Evolutionary conservation across 768 basidiomycete genomes (phyloP), one percentile per base, ranked within the genome.

Genomic region (Gloeophyllum trabeum): DNA sequence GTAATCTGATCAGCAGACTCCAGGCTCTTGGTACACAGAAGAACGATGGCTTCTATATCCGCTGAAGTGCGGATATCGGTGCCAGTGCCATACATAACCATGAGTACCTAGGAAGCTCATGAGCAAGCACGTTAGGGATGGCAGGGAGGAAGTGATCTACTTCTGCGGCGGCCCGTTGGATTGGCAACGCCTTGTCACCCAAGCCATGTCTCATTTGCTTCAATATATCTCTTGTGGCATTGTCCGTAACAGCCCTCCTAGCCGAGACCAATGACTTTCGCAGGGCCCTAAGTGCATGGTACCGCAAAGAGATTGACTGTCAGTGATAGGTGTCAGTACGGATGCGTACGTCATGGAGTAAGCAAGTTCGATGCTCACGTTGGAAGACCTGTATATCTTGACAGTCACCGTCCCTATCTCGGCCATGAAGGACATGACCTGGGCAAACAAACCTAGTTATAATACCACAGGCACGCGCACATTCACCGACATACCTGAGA

Each of bases 391-490:
- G 50, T 74, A 70, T 0, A 81, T 74, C 56, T 79, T 89, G 34
- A 87, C 58, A 0, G 80, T 67, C 0, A 77, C 65, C 1, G 69
- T 63, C 16, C 76, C 64, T 24, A 93, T 84, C 55, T 98, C 94
- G 22, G 81, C 73, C 78, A 93, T 83, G 51, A 92, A 84, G 0
- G 92, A 96, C 92, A 97, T 94, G 56, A 92, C 79, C 89, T 98
- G 48, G 1, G 39, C 24, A 22, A 14, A 26, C 25, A 14, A 38
- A 39, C 26, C 30, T 6, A 13, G 7, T 32, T 13, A 46, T 32
- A 19, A n/a, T 24, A 14, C 28, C 34, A 46, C 20, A 16, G 34
- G 41, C 36, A 14, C 22, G 14, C 36, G 30, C 22, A 4, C 5
- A 42, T 30, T 36, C n/a, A 22, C 20, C 21, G 10, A 53, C 80